These are phyloP conservation scores for Spiraea crenata DNA, from an alignment of 331 rosid genomes.

Conservation along the genomic window DNA sequence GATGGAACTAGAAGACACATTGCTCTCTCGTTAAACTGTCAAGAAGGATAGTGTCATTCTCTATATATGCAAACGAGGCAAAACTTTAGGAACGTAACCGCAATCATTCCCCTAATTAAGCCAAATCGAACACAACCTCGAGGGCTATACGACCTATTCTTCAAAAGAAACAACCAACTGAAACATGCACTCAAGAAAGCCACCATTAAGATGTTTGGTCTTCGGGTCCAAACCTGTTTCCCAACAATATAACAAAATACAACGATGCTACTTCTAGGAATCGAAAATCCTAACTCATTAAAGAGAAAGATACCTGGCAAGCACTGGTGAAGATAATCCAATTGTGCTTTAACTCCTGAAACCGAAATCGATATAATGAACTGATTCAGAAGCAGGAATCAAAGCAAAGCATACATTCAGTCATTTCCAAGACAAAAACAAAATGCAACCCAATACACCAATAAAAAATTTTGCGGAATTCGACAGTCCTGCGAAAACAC, in stretches of 20 bases:
- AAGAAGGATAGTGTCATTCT: neutral
- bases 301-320: constrained; percentile 65
- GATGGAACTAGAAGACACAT: neutral
- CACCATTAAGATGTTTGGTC: neutral
- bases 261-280: constrained; percentile 9
- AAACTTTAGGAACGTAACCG: neutral
- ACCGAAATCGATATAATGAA: constrained; percentile 27
- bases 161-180: neutral
- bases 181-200: neutral
- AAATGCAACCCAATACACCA: constrained; percentile 12
- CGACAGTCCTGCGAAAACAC: neutral
- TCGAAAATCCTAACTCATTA: constrained; percentile 2
- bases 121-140: neutral
- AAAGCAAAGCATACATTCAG: constrained; percentile 22
- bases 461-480: neutral
- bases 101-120: neutral
- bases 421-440: neutral
- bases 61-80: neutral
- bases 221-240: neutral
- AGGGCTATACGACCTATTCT: neutral
- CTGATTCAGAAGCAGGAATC: constrained; percentile 7
- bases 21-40: neutral
- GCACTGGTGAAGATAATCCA: constrained; percentile 90
- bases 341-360: constrained; percentile 74
- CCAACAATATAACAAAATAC: neutral